Base-by-base conservation (phyloP, 2,329 filamentous ascomycete species). In the Pseudogymnoascus sp. region DNA sequence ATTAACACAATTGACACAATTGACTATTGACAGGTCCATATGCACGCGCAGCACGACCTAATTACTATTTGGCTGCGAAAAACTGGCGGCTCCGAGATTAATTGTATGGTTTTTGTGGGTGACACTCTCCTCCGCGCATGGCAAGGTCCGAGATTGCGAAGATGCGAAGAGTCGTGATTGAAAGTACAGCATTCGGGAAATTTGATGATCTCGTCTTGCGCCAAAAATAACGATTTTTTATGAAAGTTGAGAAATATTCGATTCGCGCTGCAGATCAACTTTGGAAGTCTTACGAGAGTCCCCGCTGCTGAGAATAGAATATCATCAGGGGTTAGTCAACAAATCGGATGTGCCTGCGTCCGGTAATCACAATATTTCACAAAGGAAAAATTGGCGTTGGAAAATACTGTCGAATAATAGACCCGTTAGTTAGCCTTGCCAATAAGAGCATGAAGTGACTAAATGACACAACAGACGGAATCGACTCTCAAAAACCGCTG, bases 261-360 rank as follows among this genome's bases (percentile, higher is more conserved):
- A 54, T 54, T 54, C 29, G 47, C 44, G 26, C 44, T 33, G 26
- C 11, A 17, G 44, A 54, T 54, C 44, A 31, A 33, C 26, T 10
- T 54, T 15, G 44, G 44, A 11, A 47, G 44, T 54, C 47, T 33
- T 33, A 33, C 47, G 47, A 54, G 47, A 54, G 47, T 54, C 47
- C 29, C 47, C 47, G 47, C 47, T n/a, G 47, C 47, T 54, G 26
- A 54, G 47, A 54, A 54, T 54, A 54, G 47, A 29, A 54, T 21
- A 54, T 17, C 47, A 21, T 10, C 29, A 54, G 29, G 47, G 47
- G 47, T 33, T 33, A 9, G 7, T 11, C 10, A 21, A 17, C 47
- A 54, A 54, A 54, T 54, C 47, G 47, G 29, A 33, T 54, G 47
- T 5, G n/a, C 5, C 29, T 54, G 15, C 29, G 29, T 54, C 29